Percentiles rank a stretch among this genome's conserved stretches.
Evolutionary conservation across 129 eudicot species (phyloP).

Genomic region (Pulicaria dysenterica): DNA sequence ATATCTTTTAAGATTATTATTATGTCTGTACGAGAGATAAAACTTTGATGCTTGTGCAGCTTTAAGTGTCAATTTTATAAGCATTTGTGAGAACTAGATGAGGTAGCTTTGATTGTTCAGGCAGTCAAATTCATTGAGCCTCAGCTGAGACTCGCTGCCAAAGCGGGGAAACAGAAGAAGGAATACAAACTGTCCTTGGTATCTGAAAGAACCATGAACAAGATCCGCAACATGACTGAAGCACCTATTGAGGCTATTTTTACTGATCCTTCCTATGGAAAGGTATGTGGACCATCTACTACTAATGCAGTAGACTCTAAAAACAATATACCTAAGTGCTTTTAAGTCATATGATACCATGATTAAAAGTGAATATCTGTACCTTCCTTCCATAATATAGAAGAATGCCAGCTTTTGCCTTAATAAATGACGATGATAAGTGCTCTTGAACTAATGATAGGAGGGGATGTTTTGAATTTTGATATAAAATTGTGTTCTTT

Average conservation of each 20-base stretch:
- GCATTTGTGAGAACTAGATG: conserved; percentile 8
- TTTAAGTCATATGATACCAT: too few species aligned
- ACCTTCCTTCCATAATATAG: too few species aligned
- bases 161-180: conserved; percentile 83
- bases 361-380: too few species aligned
- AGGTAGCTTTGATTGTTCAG: conserved; percentile 42
- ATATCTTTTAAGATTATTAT: not conserved
- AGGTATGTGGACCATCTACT: conserved; percentile 42
- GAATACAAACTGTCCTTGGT: conserved; percentile 79
- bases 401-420: too few species aligned
- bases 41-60: conserved; percentile 92
- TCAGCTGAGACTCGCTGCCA: conserved; percentile 81
- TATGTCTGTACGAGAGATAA: conserved; percentile 95
- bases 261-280: conserved; percentile 91
- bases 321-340: too few species aligned
- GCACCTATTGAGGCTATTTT: conserved; percentile 80
- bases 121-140: conserved; percentile 94
- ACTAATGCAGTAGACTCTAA: not conserved
- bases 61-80: not conserved
- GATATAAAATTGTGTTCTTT: not conserved
- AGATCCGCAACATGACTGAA: conserved; percentile 68
- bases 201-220: conserved; percentile 67
- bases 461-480: not conserved
- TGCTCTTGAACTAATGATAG: too few species aligned
- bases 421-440: too few species aligned